A percentile compares a stretch with the other conserved stretches of the same genome.
These are phyloP conservation scores for Pichia occidentalis DNA, from an alignment of 805 yeast genomes.

Conservation along the genomic window DNA sequence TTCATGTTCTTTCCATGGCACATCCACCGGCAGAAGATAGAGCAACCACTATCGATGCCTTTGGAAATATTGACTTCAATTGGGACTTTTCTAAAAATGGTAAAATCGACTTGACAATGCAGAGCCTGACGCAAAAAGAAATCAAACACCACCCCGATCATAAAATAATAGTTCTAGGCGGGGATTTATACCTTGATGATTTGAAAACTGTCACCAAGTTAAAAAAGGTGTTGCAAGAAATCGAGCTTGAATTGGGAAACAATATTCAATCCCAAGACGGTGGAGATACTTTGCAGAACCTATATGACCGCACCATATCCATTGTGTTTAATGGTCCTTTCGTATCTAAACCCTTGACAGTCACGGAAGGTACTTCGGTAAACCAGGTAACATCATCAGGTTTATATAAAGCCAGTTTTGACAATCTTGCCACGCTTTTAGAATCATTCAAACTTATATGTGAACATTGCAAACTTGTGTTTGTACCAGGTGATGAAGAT, in stretches of 20 bases:
- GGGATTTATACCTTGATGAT: slow-evolving; percentile 63
- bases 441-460: slow-evolving; percentile 52
- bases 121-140: slow-evolving; percentile 49
- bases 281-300: not conserved
- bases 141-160: slow-evolving; percentile 39
- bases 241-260: slow-evolving; percentile 40
- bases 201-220: slow-evolving; percentile 53
- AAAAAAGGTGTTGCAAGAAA: slow-evolving; percentile 47
- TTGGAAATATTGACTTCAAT: slow-evolving; percentile 70
- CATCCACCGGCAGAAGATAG: slow-evolving; percentile 89
- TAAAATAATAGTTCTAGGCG: slow-evolving; percentile 64
- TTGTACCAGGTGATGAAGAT: slow-evolving; percentile 87
- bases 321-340: slow-evolving; percentile 84
- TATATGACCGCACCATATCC: slow-evolving; percentile 27
- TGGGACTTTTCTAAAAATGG: slow-evolving; percentile 27
- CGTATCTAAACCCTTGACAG: slow-evolving; percentile 53
- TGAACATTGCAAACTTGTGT: slow-evolving; percentile 48
- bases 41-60: slow-evolving; percentile 55
- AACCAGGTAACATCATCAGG: slow-evolving; percentile 45
- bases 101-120: slow-evolving; percentile 56
- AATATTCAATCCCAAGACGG: slow-evolving; percentile 21
- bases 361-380: slow-evolving; percentile 44
- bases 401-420: slow-evolving; percentile 62
- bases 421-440: slow-evolving; percentile 60
- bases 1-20: slow-evolving; percentile 68